A percentile compares a stretch with the other conserved stretches of the same genome.
Conservation (phyloP, 306 rosid species). For the Quercus ilex region DNA sequence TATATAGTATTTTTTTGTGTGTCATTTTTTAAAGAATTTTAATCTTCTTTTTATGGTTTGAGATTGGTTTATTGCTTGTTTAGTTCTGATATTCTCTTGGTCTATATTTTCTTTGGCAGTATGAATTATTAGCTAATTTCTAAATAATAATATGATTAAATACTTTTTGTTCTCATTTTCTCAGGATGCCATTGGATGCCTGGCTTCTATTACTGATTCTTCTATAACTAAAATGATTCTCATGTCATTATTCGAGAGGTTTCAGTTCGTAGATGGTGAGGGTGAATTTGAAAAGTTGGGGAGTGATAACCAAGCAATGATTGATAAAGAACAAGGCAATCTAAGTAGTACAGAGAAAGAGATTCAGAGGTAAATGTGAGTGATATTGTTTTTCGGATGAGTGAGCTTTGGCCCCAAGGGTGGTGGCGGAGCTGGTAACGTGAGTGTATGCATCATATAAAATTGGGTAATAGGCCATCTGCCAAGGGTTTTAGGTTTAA, state of each 20-base stretch:
- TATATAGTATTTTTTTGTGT: not conserved
- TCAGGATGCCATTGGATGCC: constrained; percentile 83
- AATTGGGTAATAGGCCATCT: not conserved
- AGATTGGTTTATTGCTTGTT: constrained; percentile 7
- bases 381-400: not conserved
- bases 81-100: constrained; percentile 4
- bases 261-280: constrained; percentile 39
- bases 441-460: not conserved
- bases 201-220: constrained; percentile 81
- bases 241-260: constrained; percentile 50
- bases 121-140: not conserved
- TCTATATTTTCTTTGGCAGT: constrained; percentile 7
- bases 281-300: constrained; percentile 36
- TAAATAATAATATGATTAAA: not conserved
- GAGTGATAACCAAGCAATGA: constrained; percentile 22
- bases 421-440: too few relatives aligned
- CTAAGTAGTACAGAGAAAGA: constrained; percentile 40
- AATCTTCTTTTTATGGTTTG: not conserved
- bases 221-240: constrained; percentile 49
- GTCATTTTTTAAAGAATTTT: not conserved
- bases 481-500: too few relatives aligned
- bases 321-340: constrained; percentile 28
- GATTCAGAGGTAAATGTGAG: constrained; percentile 47
- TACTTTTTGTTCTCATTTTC: constrained; percentile 9
- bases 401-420: too few relatives aligned